These are phyloP conservation scores for Chaetomium strumarium DNA, from an alignment of 2,329 filamentous ascomycete species.

Conservation along the genomic window DNA sequence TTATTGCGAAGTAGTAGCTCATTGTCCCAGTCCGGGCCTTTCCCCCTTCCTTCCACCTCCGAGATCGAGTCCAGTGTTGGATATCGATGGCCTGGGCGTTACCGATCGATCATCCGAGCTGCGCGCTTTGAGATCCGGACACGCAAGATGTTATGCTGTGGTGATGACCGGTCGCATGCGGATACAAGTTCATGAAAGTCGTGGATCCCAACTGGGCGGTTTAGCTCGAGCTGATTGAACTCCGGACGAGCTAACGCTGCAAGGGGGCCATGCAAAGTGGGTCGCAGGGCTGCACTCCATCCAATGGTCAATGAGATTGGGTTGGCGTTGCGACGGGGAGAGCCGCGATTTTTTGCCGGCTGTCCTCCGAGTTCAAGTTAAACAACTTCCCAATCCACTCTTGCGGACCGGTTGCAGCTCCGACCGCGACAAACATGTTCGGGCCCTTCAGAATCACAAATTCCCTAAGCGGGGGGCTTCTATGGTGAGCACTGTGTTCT, in stretches of 20 bases:
- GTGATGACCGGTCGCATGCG: neutral
- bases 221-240: constrained; percentile 1
- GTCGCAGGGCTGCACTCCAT: constrained; percentile 15
- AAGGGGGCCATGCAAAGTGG: constrained; percentile 12
- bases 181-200: neutral
- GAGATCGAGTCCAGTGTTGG: neutral
- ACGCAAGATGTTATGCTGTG: neutral
- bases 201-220: neutral
- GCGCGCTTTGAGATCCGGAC: neutral
- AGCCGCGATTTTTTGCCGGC: constrained; percentile 19
- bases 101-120: constrained; percentile 27
- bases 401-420: constrained; percentile 10
- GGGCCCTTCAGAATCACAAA: constrained; percentile 75
- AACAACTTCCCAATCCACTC: constrained; percentile 1
- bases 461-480: constrained; percentile 69
- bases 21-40: constrained; percentile 45
- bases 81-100: constrained; percentile 5
- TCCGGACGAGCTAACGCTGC: constrained; percentile 10
- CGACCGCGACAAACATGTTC: constrained; percentile 57
- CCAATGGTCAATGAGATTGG: constrained; percentile 7
- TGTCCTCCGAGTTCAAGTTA: constrained; percentile 8
- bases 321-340: constrained; percentile 6
- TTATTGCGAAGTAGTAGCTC: constrained; percentile 98
- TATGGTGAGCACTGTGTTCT: constrained; percentile 56
- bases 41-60: neutral